A percentile compares a stretch with the other conserved stretches of the same genome.
These are phyloP conservation scores for Psidium friedrichsthalianum DNA, from an alignment of 345 rosid species.

Conservation along the genomic window DNA sequence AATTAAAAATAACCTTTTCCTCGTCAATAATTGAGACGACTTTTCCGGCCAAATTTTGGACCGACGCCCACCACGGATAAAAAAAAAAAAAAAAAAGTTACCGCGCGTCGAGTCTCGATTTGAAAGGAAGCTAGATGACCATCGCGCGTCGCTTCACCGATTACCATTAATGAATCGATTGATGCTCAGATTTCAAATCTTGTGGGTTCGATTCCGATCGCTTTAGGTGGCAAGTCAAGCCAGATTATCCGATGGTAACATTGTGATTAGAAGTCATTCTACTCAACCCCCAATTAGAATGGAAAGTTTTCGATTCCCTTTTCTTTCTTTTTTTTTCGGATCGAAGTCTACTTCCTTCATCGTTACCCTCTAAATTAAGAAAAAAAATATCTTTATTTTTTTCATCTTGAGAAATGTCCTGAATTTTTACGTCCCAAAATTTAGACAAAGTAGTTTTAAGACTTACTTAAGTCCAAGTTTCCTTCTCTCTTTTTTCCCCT, in stretches of 20 bases:
- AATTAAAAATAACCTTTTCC: not conserved
- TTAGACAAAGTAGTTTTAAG: too few relatives aligned
- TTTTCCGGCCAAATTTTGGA: not conserved
- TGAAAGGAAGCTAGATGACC: not conserved
- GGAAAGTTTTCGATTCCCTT: fast-evolving
- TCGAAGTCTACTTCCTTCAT: fast-evolving
- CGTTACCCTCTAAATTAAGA: too few relatives aligned
- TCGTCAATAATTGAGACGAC: not conserved
- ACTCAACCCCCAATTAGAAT: not conserved
- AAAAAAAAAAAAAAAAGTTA: not conserved
- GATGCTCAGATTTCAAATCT: not conserved
- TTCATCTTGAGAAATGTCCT: fast-evolving
- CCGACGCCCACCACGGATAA: not conserved
- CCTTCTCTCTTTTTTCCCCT: not conserved
- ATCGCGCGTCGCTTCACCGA: not conserved
- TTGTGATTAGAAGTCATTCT: not conserved
- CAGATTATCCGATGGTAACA: too few relatives aligned
- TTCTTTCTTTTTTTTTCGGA: too few relatives aligned
- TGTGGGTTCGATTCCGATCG: not conserved
- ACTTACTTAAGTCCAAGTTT: not conserved
- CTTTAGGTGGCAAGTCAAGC: too few relatives aligned
- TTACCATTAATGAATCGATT: not conserved
- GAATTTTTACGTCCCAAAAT: too few relatives aligned
- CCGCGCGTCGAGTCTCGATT: not conserved
- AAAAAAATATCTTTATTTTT: too few relatives aligned